Percentiles rank a stretch among this genome's conserved stretches.
Conservation (phyloP, 2,329 filamentous ascomycete genomes). For the Aspergillus ochraceus region DNA sequence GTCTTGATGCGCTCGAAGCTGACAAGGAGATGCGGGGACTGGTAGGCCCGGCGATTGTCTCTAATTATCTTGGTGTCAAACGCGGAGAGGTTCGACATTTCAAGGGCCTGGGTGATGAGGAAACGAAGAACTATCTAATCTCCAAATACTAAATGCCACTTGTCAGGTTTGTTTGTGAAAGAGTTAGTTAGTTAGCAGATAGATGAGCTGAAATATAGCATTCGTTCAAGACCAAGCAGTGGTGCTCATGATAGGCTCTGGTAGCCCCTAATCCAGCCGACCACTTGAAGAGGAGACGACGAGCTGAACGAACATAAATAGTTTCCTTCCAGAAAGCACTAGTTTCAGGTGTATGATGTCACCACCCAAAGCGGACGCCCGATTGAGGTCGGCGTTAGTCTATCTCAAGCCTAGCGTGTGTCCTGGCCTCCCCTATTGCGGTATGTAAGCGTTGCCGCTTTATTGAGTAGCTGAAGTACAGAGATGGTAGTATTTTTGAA, state of each 20-base stretch:
- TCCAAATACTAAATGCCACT: neutral
- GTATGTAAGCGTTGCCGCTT: neutral
- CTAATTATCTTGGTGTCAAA: neutral
- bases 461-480: neutral
- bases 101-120: neutral
- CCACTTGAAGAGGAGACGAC: no score
- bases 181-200: neutral
- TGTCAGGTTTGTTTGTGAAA: neutral
- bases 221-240: no score
- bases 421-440: no score
- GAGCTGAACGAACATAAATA: neutral
- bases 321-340: neutral
- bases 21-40: neutral
- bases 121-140: neutral
- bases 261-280: neutral
- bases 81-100: neutral
- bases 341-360: neutral
- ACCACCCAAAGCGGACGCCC: neutral
- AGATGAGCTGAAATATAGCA: no score
- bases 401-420: neutral
- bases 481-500: no score
- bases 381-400: neutral
- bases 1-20: slow-evolving; percentile 1
- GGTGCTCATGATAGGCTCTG: neutral
- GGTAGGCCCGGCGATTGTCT: neutral